These are phyloP conservation scores for Dactylellina drechsleri DNA, from an alignment of 2,329 filamentous ascomycete species.

Conservation along the genomic window DNA sequence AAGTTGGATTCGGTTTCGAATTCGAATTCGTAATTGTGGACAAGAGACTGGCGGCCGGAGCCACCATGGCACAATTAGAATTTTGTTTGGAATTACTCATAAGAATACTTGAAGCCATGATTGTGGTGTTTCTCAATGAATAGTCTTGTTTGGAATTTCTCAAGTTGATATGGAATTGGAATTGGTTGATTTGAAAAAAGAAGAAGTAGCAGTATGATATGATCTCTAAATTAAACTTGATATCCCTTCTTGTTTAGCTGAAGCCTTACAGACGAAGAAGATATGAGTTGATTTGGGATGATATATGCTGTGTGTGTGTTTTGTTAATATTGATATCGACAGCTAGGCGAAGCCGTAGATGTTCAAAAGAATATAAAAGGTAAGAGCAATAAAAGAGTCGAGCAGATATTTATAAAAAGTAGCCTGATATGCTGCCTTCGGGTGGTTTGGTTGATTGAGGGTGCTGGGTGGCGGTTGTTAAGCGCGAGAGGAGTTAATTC, in stretches of 20 bases:
- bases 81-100: slow-evolving; percentile 55
- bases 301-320: slow-evolving; percentile 44
- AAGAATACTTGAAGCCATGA: slow-evolving; percentile 55
- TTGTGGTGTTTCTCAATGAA: slow-evolving; percentile 55
- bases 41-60: slow-evolving; percentile 51
- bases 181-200: slow-evolving; percentile 31
- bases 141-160: slow-evolving; percentile 35
- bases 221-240: slow-evolving; percentile 54
- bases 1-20: slow-evolving; percentile 55
- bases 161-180: slow-evolving; percentile 42
- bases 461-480: slow-evolving; percentile 53
- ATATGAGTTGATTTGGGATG: slow-evolving; percentile 54
- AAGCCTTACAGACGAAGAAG: slow-evolving; percentile 53
- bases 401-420: slow-evolving; percentile 18
- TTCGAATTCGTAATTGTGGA: slow-evolving; percentile 55
- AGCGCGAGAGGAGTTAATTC: slow-evolving; percentile 18
- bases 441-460: slow-evolving; percentile 35
- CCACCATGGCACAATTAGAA: slow-evolving; percentile 54
- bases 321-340: slow-evolving; percentile 29
- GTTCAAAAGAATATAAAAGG: slow-evolving; percentile 11
- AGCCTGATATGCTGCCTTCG: slow-evolving; percentile 24
- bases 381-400: slow-evolving; percentile 14
- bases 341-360: slow-evolving; percentile 9
- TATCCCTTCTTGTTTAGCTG: slow-evolving; percentile 52
- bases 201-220: slow-evolving; percentile 49